Percentiles rank a stretch among this genome's conserved stretches.
These are phyloP conservation scores for Fomitopsis schrenkii DNA, from an alignment of 1,284 basidiomycete genomes.

Conservation along the genomic window DNA sequence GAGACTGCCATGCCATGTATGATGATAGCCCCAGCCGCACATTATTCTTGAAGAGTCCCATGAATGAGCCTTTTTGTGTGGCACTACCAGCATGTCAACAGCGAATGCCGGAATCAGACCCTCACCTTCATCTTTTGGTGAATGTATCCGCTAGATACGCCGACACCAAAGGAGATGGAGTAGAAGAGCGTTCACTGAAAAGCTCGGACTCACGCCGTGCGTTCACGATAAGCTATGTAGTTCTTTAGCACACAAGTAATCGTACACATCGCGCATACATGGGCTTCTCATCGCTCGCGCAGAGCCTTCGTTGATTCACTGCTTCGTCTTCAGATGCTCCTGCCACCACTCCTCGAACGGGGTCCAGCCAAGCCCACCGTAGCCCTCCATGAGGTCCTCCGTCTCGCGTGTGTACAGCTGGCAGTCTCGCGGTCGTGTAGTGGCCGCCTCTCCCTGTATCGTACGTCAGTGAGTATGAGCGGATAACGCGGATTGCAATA, in stretches of 20 bases:
- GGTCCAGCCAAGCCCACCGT: constrained; percentile 54
- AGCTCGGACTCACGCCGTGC: too few relatives aligned
- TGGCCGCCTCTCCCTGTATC: constrained; percentile 46
- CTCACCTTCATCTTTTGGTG: too few relatives aligned
- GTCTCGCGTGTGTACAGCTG: constrained; percentile 68
- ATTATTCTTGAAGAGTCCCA: too few relatives aligned
- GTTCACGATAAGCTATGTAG: too few relatives aligned
- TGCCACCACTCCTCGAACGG: constrained; percentile 79
- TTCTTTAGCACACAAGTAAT: not conserved
- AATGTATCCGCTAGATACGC: too few relatives aligned
- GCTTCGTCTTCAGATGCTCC: constrained; percentile 26
- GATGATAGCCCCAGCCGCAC: too few relatives aligned
- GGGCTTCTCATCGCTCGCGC: not conserved
- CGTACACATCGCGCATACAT: not conserved
- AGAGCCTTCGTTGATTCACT: constrained; percentile 4
- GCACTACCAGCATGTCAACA: too few relatives aligned
- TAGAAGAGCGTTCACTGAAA: too few relatives aligned
- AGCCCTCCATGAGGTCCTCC: constrained; percentile 48
- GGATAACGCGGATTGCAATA: not conserved
- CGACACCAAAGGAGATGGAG: too few relatives aligned
- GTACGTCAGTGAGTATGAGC: not conserved
- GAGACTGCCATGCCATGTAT: too few relatives aligned
- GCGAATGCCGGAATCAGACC: too few relatives aligned
- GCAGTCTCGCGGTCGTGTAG: constrained; percentile 67
- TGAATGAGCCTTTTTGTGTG: too few relatives aligned